Evolutionary conservation across 805 yeast species (phyloP).

Genomic region (Cyberlindnera euphorbiiphila): DNA sequence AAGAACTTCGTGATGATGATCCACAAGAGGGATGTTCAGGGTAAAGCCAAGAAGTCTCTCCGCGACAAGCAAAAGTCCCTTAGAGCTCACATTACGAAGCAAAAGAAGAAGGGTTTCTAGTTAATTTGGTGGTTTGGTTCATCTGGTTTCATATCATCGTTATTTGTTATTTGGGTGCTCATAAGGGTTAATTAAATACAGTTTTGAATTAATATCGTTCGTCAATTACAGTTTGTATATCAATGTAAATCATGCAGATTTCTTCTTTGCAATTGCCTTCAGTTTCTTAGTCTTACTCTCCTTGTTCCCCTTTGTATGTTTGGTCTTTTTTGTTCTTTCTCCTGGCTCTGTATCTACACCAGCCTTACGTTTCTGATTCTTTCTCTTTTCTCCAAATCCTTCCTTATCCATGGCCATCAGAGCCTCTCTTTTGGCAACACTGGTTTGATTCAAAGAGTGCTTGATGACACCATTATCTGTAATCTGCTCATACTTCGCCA

Average conservation of each 20-base stretch:
- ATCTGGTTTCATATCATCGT: too few relatives aligned
- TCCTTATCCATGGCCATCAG: conserved; percentile 92
- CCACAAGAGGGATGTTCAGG: conserved; percentile 91
- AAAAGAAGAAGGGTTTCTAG: conserved; percentile 79
- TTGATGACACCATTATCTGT: conserved; percentile 76
- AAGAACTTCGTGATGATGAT: conserved; percentile 99
- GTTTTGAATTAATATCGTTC: too few relatives aligned
- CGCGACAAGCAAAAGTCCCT: conserved; percentile 86
- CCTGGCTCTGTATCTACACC: conserved; percentile 7
- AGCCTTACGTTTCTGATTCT: conserved; percentile 41
- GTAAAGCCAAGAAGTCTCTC: conserved; percentile 84
- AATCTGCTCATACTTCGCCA: conserved; percentile 69
- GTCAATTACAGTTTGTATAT: too few relatives aligned
- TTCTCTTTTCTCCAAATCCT: conserved; percentile 72
- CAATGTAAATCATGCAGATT: too few relatives aligned
- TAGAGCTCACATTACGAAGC: conserved; percentile 82
- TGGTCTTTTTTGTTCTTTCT: conserved; percentile 3
- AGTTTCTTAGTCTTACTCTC: too few relatives aligned
- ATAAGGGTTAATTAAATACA: too few relatives aligned
- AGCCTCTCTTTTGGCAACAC: conserved; percentile 86
- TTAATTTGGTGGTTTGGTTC: neutral
- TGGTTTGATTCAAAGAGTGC: conserved; percentile 61
- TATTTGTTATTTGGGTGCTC: too few relatives aligned
- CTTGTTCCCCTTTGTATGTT: conserved; percentile 9
- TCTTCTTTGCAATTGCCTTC: too few relatives aligned